phyloP scores from a whole-genome alignment of 1,139 yeast species.

The Candida dubliniensis region DNA sequence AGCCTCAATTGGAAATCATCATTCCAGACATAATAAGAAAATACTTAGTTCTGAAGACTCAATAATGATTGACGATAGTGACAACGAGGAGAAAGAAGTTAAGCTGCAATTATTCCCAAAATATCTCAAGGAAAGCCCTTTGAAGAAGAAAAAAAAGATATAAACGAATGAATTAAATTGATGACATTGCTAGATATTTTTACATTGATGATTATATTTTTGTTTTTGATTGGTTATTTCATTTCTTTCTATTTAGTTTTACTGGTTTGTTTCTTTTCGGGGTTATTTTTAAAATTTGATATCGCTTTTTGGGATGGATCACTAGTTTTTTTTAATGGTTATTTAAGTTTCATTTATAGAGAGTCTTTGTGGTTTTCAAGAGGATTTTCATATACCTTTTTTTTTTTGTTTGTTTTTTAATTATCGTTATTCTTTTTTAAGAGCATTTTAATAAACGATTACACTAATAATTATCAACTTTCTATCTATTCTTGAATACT shows the following conservation, averaged over 20 bases:
- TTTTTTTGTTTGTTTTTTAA: too few relatives aligned
- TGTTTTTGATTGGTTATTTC: neutral
- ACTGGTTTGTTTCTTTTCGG: too few relatives aligned
- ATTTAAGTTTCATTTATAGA: too few relatives aligned
- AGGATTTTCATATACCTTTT: too few relatives aligned
- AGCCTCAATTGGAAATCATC: conserved; percentile 2
- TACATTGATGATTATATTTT: neutral
- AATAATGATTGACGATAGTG: conserved; percentile 7
- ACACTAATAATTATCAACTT: too few relatives aligned
- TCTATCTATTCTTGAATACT: too few relatives aligned
- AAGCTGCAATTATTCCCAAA: conserved; percentile 2
- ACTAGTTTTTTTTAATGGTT: too few relatives aligned
- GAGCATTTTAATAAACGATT: too few relatives aligned
- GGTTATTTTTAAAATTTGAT: too few relatives aligned
- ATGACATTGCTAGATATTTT: neutral
- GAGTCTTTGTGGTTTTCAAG: too few relatives aligned
- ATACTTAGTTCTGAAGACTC: conserved; percentile 8
- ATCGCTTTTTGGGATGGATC: too few relatives aligned
- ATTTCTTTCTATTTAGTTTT: neutral
- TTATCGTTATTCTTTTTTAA: too few relatives aligned
- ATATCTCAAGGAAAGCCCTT: conserved; percentile 10
- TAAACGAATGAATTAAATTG: neutral
- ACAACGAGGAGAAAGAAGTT: conserved; percentile 10
- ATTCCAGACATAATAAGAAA: conserved; percentile 9
- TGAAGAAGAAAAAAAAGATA: conserved; percentile 12